phyloP scores from a whole-genome alignment of 2,329 filamentous ascomycete species.

The Verticillium albo-atrum region DNA sequence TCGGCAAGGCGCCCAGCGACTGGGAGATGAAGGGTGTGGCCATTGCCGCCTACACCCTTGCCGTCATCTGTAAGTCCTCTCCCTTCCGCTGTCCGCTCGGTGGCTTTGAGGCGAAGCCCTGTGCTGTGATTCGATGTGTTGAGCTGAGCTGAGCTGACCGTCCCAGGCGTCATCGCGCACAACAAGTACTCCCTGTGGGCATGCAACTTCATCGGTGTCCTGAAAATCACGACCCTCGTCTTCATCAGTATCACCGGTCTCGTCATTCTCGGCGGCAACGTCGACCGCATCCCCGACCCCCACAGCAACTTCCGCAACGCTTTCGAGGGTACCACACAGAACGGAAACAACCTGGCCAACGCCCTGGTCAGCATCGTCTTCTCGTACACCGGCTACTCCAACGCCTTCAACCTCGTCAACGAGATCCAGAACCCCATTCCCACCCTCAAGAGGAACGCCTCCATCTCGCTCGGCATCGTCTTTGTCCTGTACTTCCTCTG shows the following conservation, averaged over 20 bases:
- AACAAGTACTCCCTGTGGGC: conserved; percentile 54
- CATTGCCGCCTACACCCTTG: conserved; percentile 57
- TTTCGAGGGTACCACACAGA: conserved; percentile 27
- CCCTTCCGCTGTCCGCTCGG: too few species aligned
- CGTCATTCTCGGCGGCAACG: conserved; percentile 47
- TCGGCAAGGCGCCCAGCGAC: conserved; percentile 40
- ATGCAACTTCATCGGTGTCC: conserved; percentile 49
- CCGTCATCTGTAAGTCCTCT: conserved; percentile 40
- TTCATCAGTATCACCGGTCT: conserved; percentile 59
- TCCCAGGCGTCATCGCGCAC: conserved; percentile 38
- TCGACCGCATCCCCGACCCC: conserved; percentile 24
- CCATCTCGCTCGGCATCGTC: conserved; percentile 45
- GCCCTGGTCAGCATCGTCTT: conserved; percentile 57
- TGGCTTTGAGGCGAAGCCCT: neutral
- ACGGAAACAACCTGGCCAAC: conserved; percentile 31
- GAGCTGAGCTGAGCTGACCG: neutral
- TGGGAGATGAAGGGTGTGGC: conserved; percentile 67
- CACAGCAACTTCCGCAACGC: conserved; percentile 28
- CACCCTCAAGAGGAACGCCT: conserved; percentile 45
- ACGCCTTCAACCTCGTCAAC: conserved; percentile 59
- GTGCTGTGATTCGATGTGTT: too few species aligned
- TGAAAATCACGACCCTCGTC: conserved; percentile 56
- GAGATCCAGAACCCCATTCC: conserved; percentile 58
- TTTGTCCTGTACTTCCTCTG: conserved; percentile 52
- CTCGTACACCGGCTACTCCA: conserved; percentile 52